Evolutionary conservation across 441 rosid genomes (phyloP), one percentile per base, ranked within the genome.

Genomic region (Adansonia rubrostipa): DNA sequence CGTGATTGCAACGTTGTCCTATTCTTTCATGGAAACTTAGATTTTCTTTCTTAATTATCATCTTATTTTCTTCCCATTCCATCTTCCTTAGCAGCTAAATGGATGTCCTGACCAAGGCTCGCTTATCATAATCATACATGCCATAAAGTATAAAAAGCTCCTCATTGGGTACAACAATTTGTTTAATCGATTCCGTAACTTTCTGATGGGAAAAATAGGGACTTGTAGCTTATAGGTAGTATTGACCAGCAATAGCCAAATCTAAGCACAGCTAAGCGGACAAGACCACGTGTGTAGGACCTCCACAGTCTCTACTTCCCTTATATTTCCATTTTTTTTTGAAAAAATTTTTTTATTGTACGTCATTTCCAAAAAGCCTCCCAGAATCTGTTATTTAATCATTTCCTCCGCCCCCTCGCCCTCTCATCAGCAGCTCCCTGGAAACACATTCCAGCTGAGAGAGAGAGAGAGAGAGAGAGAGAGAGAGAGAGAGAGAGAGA

Each of bases 241-340:
- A 75, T 75, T 87, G 91, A 88, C 94, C 89, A 83, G 82, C 81
- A 62, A 87, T 72, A 76, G 83, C 72, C 81, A 80, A 89, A 88
- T 88, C 90, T 78, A 74, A 82, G 82, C 87, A 83, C 68, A 64
- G 84, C 88, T 88, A 82, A 87, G 88, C 82, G 83, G 98, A 93
- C 95, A 93, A 86, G 83, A 87, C 88, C 97, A 92, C 85, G 89
- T 90, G 97, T 88, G 97, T 91, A 91, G 98, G 98, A 79, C 95
- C 95, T 84, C 74, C 69, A 75, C 79, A 82, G 62, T 56, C 83
- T 81, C 81, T 74, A 48, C 79, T 76, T 79, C 82, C 74, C 61
- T 77, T 72, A 9, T 71, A 79, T 69, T 77, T 76, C 80, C 79
- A 40, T 1, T 40, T 45, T 57, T 67, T 62, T 80, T 64, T 58